Percentiles rank a stretch among this genome's conserved stretches.
These are phyloP conservation scores for Trametes cingulata DNA, from an alignment of 768 basidiomycete genomes.

Conservation along the genomic window DNA sequence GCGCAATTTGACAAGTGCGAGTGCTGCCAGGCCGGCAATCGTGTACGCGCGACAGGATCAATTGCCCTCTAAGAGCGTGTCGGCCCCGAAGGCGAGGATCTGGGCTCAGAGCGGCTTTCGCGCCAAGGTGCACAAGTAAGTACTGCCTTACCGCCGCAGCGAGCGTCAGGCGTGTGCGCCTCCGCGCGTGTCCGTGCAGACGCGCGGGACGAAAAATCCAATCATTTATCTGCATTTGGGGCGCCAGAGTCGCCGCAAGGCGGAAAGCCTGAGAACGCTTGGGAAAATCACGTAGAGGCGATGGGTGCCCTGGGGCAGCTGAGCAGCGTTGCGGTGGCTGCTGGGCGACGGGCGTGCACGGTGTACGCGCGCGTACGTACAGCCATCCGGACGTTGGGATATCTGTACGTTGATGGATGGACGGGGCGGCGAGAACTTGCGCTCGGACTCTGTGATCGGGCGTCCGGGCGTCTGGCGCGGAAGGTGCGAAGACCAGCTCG, in stretches of 20 bases:
- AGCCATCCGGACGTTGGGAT: neutral
- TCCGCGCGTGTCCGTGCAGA: too few species aligned
- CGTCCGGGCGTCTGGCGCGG: neutral
- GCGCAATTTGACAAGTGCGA: neutral
- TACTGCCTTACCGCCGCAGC: too few species aligned
- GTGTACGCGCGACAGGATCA: conserved; percentile 8
- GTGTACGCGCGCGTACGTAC: neutral
- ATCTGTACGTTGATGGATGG: neutral
- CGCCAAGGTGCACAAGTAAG: too few species aligned
- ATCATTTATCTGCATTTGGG: neutral
- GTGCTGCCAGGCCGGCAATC: neutral
- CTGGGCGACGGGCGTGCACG: neutral
- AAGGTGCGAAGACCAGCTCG: neutral
- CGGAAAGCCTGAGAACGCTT: conserved; percentile 5
- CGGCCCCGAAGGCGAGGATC: neutral
- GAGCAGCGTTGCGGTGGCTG: neutral
- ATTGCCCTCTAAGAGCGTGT: neutral
- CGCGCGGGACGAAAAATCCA: neutral
- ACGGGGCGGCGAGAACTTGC: neutral
- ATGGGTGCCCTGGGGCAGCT: conserved; percentile 2
- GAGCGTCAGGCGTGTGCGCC: too few species aligned
- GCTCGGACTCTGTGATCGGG: neutral
- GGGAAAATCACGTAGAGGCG: conserved; percentile 3
- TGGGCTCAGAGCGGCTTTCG: too few species aligned
- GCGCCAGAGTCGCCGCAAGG: neutral